These are phyloP conservation scores for Lasiosphaeria miniovina DNA, from an alignment of 495 filamentous ascomycete genomes.

Conservation along the genomic window DNA sequence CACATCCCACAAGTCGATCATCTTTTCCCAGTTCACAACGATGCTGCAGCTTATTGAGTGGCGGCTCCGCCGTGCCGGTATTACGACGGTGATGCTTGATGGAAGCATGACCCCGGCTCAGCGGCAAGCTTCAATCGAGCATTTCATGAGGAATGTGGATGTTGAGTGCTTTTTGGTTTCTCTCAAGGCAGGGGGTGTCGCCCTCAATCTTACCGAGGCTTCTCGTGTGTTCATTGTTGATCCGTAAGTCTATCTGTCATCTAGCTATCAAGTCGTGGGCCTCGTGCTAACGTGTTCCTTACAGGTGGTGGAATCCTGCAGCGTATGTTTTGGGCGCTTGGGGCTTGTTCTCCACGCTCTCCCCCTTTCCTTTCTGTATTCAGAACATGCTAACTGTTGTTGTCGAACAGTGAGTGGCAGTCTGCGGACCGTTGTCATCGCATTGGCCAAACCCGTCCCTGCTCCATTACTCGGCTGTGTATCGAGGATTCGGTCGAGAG, in stretches of 20 bases:
- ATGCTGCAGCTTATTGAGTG: constrained; percentile 98
- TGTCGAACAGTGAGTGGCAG: constrained; percentile 71
- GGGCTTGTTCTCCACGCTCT: not conserved
- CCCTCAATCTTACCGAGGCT: constrained; percentile 91
- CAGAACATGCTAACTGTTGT: constrained; percentile 7
- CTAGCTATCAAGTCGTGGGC: constrained; percentile 19
- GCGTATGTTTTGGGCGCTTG: constrained; percentile 41
- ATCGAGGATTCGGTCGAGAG: constrained; percentile 96
- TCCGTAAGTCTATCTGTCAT: constrained; percentile 57
- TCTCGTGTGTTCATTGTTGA: constrained; percentile 93
- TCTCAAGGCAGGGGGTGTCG: constrained; percentile 92
- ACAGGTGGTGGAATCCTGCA: constrained; percentile 93
- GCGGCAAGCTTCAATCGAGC: constrained; percentile 81
- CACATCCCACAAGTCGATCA: constrained; percentile 90
- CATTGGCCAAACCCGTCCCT: constrained; percentile 90
- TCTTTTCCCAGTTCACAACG: constrained; percentile 95
- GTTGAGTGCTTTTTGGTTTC: constrained; percentile 95
- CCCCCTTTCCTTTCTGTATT: not conserved
- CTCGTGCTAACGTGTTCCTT: constrained; percentile 18
- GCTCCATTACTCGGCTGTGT: constrained; percentile 87
- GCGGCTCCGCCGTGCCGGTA: constrained; percentile 89
- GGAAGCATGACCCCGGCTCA: constrained; percentile 93
- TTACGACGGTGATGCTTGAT: constrained; percentile 96
- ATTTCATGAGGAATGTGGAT: constrained; percentile 91
- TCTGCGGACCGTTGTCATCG: constrained; percentile 94